Evolutionary conservation across 169 alveolate species (phyloP).

Genomic region (Perkinsus marinus): DNA sequence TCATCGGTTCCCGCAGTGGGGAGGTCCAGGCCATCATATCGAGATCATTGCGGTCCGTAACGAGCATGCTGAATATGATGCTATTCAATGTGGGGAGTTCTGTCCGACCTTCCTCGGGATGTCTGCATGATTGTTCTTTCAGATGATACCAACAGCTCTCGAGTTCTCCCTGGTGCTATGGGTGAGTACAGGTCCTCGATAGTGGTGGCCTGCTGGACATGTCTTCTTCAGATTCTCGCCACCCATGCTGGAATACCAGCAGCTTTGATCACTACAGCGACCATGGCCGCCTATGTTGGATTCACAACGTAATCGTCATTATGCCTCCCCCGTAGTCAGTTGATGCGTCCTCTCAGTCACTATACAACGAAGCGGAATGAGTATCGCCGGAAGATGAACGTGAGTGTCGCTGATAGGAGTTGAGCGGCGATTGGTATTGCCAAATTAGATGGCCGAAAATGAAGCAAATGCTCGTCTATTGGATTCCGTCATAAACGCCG

Average conservation of each 20-base stretch:
- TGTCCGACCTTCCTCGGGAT: not conserved
- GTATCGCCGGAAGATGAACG: constrained; percentile 16
- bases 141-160: constrained; percentile 25
- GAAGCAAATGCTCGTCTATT: constrained; percentile 20
- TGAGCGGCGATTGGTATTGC: not conserved
- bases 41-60: constrained; percentile 17
- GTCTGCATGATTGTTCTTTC: not conserved
- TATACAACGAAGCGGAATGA: constrained; percentile 18
- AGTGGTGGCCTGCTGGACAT: not conserved
- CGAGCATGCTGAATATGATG: constrained; percentile 23
- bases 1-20: constrained; percentile 17
- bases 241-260: constrained; percentile 17
- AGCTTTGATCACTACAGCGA: constrained; percentile 16
- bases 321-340: not conserved
- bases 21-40: constrained; percentile 23
- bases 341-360: not conserved
- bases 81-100: not conserved
- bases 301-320: not conserved
- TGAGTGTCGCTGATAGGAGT: not conserved
- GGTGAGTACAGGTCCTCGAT: not conserved
- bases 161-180: constrained; percentile 17
- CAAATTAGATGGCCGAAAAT: constrained; percentile 5
- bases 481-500: constrained; percentile 23
- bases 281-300: constrained; percentile 28
- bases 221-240: not conserved